phyloP scores from a whole-genome alignment of 371 early-diverging fungal genomes.

The Rhizopus stolonifer region DNA sequence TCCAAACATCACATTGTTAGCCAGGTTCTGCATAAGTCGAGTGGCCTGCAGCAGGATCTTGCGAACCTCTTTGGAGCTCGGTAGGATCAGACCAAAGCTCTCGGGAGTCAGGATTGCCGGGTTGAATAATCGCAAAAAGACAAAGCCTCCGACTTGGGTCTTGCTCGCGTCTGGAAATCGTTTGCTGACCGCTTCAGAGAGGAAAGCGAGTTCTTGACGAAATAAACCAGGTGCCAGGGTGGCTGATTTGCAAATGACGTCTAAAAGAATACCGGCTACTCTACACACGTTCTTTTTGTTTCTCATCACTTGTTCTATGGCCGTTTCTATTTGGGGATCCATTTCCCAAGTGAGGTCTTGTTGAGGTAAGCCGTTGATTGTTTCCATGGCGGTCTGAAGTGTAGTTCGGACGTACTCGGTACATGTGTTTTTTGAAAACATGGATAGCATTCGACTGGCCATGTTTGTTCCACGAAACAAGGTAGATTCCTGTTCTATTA shows the following conservation, averaged over 20 bases:
- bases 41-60: conserved; percentile 84
- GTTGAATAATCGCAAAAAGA: conserved; percentile 89
- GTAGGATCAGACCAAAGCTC: conserved; percentile 45
- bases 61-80: conserved; percentile 62
- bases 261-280: conserved; percentile 71
- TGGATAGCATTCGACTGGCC: conserved; percentile 78
- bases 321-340: conserved; percentile 73
- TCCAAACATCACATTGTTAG: conserved; percentile 93
- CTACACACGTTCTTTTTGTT: conserved; percentile 78
- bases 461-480: conserved; percentile 89
- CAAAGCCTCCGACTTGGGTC: conserved; percentile 87
- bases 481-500: conserved; percentile 70
- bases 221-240: conserved; percentile 67
- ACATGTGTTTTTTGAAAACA: conserved; percentile 75
- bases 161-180: conserved; percentile 81
- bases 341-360: conserved; percentile 64
- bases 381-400: conserved; percentile 71
- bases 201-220: conserved; percentile 71
- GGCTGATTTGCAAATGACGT: conserved; percentile 74
- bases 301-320: conserved; percentile 52
- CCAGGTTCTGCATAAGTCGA: conserved; percentile 92
- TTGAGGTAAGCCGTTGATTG: conserved; percentile 32
- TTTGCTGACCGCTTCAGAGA: conserved; percentile 69
- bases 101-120: conserved; percentile 91
- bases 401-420: conserved; percentile 73